These are phyloP conservation scores for Tremellales sp. DNA, from an alignment of 1,284 basidiomycete species.

Conservation along the genomic window DNA sequence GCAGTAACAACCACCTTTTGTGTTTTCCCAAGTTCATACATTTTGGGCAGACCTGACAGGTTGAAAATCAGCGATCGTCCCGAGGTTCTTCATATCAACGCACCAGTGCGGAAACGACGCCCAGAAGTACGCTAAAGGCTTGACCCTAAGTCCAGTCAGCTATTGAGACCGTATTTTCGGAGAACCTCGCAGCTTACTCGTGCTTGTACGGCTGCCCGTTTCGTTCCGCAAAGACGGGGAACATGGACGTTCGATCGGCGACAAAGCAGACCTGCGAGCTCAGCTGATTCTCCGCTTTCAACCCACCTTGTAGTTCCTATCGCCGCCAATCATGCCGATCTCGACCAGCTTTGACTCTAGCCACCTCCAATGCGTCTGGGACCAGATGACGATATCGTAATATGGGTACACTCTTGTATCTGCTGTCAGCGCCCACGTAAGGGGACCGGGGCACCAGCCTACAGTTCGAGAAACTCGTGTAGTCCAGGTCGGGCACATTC, in stretches of 20 bases:
- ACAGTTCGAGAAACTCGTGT: slow-evolving; percentile 66
- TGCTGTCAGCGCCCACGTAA: background rate
- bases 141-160: slow-evolving; percentile 53
- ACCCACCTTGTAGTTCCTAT: slow-evolving; percentile 63
- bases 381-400: slow-evolving; percentile 85
- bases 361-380: slow-evolving; percentile 80
- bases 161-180: background rate
- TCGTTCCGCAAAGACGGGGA: slow-evolving; percentile 68
- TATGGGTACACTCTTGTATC: slow-evolving; percentile 60
- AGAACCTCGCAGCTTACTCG: slow-evolving; percentile 43
- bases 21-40: slow-evolving; percentile 11
- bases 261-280: slow-evolving; percentile 52
- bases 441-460: background rate
- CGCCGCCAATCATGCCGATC: slow-evolving; percentile 72
- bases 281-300: slow-evolving; percentile 1
- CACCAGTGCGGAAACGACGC: slow-evolving; percentile 75
- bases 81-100: slow-evolving; percentile 20
- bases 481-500: slow-evolving; percentile 78
- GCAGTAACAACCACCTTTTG: too few relatives aligned
- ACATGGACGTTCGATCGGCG: slow-evolving; percentile 83
- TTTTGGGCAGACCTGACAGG: slow-evolving; percentile 61
- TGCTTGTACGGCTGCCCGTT: slow-evolving; percentile 73
- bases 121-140: slow-evolving; percentile 82
- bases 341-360: slow-evolving; percentile 85
- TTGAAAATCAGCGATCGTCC: background rate